Evolutionary conservation across 345 rosid genomes (phyloP), one percentile per base, ranked within the genome.

Genomic region (Euphorbia peplus): DNA sequence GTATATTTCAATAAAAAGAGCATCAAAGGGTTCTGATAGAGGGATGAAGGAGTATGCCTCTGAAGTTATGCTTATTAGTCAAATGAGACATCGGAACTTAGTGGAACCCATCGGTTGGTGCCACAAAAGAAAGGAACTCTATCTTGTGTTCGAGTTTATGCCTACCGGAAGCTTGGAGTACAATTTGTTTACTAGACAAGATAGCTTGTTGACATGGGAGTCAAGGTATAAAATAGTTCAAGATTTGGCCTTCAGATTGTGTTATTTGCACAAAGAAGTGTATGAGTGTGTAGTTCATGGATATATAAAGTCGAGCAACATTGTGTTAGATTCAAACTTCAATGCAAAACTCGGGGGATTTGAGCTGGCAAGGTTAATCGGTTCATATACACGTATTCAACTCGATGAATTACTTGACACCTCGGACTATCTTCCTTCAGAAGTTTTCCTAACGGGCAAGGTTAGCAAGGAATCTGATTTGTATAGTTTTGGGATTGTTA

Each of bases 281-380:
- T 16, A 39, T 3, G 16, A 19, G 21, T 37, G 48, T 39, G 64
- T 60, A 3, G 25, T 60, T 0, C 64, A 60, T 10, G 39, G 48
- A 37, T 15, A 60, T 60, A 60, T 60, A 9, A 60, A 37, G 28
- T 30, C 64, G 0, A 60, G 63, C 26, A 60, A 35, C 18, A n/a
- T 60, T 11, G 9, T 60, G 63, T 32, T 60, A 26, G 63, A 60
- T 60, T 21, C n/a, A 37, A 21, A 60, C 19, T 60, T 60, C 12
- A 37, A 60, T 6, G 47, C 64, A 5, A 60, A 35, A 39, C 29
- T 60, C 1, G 48, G 64, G 3, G 48, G 39, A 35, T 60, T 60
- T 35, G 26, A 26, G 2, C 8, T 60, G 42, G 64, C 64, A 9
- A n/a, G 41, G 28, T 15, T 60, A 8, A 24, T 60, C 0, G 64